Evolutionary conservation across 371 early-diverging fungal species (phyloP).

Genomic region (Mortierella sp.): DNA sequence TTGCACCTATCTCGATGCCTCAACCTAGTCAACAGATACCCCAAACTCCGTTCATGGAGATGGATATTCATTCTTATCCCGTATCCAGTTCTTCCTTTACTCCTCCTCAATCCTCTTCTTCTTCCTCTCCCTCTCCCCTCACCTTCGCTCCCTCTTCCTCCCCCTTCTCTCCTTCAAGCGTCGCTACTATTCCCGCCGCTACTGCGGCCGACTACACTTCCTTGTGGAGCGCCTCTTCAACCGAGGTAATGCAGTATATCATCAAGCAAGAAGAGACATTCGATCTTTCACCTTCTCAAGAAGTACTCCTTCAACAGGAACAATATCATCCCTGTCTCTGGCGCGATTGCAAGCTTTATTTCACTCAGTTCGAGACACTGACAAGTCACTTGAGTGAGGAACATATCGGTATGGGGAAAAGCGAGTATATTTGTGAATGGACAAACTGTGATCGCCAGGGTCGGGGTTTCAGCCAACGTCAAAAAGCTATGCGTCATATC

Average conservation of each 20-base stretch:
- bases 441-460: conserved; percentile 76
- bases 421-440: conserved; percentile 86
- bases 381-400: conserved; percentile 76
- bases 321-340: conserved; percentile 71
- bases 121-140: neutral
- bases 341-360: conserved; percentile 65
- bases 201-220: neutral
- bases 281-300: conserved; percentile 10
- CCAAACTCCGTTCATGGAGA: neutral
- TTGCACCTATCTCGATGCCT: neutral
- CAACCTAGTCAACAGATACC: neutral
- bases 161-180: neutral
- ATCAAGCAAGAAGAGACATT: conserved; percentile 29
- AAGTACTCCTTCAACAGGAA: conserved; percentile 9
- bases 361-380: conserved; percentile 71
- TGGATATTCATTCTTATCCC: conserved; percentile 6
- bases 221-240: conserved; percentile 11
- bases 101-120: neutral
- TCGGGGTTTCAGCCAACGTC: conserved; percentile 77
- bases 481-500: conserved; percentile 88
- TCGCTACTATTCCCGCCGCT: neutral
- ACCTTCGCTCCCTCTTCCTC: neutral
- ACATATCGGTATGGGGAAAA: conserved; percentile 78
- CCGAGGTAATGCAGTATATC: conserved; percentile 7
- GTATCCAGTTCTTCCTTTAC: neutral